Base-by-base conservation (phyloP, 306 rosid species). In the Hippophae tibetana region DNA sequence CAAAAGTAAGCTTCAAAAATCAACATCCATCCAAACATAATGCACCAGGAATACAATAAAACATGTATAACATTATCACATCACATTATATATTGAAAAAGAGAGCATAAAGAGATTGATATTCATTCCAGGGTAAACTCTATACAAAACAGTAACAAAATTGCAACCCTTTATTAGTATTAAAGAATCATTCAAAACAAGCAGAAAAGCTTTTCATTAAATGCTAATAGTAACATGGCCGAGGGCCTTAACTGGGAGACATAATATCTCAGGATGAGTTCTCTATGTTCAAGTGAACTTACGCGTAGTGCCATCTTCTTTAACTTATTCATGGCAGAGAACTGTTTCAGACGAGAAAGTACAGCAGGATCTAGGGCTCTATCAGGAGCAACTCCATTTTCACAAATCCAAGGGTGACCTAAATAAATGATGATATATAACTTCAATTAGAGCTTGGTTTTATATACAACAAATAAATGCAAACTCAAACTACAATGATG, bases 401-500 rank as follows among this genome's bases (percentile, higher is more conserved):
- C 90, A 44, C 99, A 80, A 78, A 93, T 84, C 99, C 99, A 93
- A 63, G 99, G 99, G 80, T 93, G 99, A 68, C 99, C 99, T 93
- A 63, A 53, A 71, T 58, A 76, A 64, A 70, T 40, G 41, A 63
- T 51, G 49, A 76, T 60, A 27, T 25, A 65, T 64, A 54, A 42
- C 38, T 67, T 62, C 52, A 61, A 13, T 65, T 56, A 69, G 41
- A 66, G 50, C 65, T 67, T 60, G 47, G 64, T 58, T 62, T 25
- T 47, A 41, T 25, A 31, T 57, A 40, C 31, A 50, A 42, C 8
- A 52, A 26, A 41, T 25, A 31, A 40, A 44, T 44, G 52, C 38
- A 60, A 75, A 60, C 60, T 58, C 43, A 58, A 18, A 23, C 14
- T 55, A 69, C 54, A 71, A 59, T 41, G 31, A 63, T 31, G 38